phyloP scores from a whole-genome alignment of 805 yeast species.

The Wickerhamiella hasegawae region DNA sequence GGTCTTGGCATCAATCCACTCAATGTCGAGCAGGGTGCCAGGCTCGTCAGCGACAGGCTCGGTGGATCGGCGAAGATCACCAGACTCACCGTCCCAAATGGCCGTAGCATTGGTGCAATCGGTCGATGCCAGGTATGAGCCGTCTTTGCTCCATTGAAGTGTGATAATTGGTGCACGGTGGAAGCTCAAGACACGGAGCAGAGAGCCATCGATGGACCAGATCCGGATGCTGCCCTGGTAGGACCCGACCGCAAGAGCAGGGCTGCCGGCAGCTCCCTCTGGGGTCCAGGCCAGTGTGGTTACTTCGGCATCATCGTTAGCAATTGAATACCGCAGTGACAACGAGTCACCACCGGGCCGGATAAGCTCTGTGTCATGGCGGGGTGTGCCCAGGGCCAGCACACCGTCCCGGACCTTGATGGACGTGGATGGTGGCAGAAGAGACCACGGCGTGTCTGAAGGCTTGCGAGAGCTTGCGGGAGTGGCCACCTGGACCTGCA shows the following conservation, averaged over 20 bases:
- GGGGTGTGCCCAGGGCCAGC: constrained; percentile 9
- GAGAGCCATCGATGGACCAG: constrained; percentile 61
- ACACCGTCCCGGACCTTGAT: neutral
- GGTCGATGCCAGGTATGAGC: constrained; percentile 38
- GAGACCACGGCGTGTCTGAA: neutral
- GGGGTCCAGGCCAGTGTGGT: constrained; percentile 7
- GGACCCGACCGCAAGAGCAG: constrained; percentile 45
- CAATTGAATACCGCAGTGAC: neutral
- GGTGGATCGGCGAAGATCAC: constrained; percentile 23
- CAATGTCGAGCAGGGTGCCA: constrained; percentile 27
- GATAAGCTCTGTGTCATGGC: constrained; percentile 1
- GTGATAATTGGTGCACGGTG: constrained; percentile 34
- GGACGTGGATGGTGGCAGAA: neutral
- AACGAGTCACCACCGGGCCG: neutral
- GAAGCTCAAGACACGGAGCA: constrained; percentile 38
- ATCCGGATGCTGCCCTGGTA: constrained; percentile 58
- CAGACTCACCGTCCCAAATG: constrained; percentile 52
- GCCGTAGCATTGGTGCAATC: constrained; percentile 40
- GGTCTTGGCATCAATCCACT: constrained; percentile 57
- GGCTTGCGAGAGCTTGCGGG: neutral
- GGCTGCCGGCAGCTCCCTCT: constrained; percentile 14
- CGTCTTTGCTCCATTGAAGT: constrained; percentile 45
- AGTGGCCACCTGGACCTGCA: neutral
- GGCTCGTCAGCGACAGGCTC: constrained; percentile 6
- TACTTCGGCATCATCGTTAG: constrained; percentile 1